A percentile compares a stretch with the other conserved stretches of the same genome.
Conservation (phyloP, 1,139 yeast species). For the Pichia sp. region DNA sequence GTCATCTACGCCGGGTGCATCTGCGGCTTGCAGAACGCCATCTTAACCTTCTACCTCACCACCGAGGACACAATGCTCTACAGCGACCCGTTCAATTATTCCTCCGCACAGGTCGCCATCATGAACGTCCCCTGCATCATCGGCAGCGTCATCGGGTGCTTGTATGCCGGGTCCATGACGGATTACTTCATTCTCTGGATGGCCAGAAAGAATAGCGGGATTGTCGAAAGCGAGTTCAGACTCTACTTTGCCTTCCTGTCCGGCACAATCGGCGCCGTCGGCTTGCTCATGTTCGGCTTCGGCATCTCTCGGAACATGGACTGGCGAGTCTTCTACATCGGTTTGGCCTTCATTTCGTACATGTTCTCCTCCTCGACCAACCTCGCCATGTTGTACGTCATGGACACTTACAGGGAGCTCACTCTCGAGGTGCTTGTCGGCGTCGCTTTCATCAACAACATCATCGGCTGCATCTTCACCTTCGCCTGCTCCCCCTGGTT, state of each 20-base stretch:
- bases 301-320: conserved; percentile 35
- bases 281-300: conserved; percentile 37
- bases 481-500: conserved; percentile 42
- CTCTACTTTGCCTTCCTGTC: conserved; percentile 37
- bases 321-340: conserved; percentile 38
- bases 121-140: conserved; percentile 41
- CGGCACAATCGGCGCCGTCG: conserved; percentile 38
- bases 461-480: conserved; percentile 39
- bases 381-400: conserved; percentile 38
- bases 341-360: conserved; percentile 38
- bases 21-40: conserved; percentile 41
- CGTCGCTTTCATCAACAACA: conserved; percentile 38
- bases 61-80: conserved; percentile 38
- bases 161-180: conserved; percentile 38
- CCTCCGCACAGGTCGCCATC: conserved; percentile 34
- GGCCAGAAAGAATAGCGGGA: conserved; percentile 38
- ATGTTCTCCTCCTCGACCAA: conserved; percentile 40
- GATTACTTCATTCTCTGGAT: conserved; percentile 40
- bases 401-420: conserved; percentile 41
- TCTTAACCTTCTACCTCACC: conserved; percentile 39
- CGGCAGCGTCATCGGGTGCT: conserved; percentile 39
- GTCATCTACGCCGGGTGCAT: conserved; percentile 37
- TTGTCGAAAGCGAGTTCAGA: conserved; percentile 40
- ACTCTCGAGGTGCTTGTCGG: conserved; percentile 40
- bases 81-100: conserved; percentile 35